Base-by-base conservation (phyloP, 805 yeast genomes). In the Metschnikowia lochheadii region DNA sequence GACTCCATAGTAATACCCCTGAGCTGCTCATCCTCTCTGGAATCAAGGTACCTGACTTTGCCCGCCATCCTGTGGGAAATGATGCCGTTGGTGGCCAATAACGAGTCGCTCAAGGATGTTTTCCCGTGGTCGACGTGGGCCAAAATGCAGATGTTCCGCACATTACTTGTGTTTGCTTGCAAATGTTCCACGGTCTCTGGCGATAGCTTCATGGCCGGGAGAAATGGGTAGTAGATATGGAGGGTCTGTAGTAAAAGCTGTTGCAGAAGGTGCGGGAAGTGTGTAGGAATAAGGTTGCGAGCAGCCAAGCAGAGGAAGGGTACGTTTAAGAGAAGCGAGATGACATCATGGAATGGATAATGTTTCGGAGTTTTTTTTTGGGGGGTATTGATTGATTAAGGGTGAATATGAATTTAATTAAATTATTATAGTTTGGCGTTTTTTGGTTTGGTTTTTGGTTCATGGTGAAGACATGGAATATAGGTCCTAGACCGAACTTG, bases 71-170 rank as follows among this genome's bases (percentile, higher is more conserved):
- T 77, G 58, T 87, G 96, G 0, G 99, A 92, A 41, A 94, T 90
- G 65, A 94, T 90, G 46, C 99, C 99, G 68, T 95, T 94, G 35
- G 96, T 86, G 23, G 99, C 98, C 37, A 94, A 71, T 44, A 94
- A 72, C 8, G 96, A 87, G 67, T 94, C 99, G 40, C 96, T 87
- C 32, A 94, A 73, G 1, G 98, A 89, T 0, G 99, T 94, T 70
- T 94, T 94, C 26, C 99, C 99, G 64, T 94, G 99, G 66, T 94
- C 99, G 21, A 94, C 99, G 68, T 94, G 99, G 0, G 99, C 99
- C 45, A 94, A 76, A 54, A 94, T 89, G 69, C 99, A 94, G 40
- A 94, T 89, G 67, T 94, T 94, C 53, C 99, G 77, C 31, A 92
- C 83, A 53, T 81, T 73, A 14, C 78, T 69, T 0, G 96, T 83